Conservation (phyloP, 2,329 filamentous ascomycete species). For the Cephalotrichum gorgonifer region DNA sequence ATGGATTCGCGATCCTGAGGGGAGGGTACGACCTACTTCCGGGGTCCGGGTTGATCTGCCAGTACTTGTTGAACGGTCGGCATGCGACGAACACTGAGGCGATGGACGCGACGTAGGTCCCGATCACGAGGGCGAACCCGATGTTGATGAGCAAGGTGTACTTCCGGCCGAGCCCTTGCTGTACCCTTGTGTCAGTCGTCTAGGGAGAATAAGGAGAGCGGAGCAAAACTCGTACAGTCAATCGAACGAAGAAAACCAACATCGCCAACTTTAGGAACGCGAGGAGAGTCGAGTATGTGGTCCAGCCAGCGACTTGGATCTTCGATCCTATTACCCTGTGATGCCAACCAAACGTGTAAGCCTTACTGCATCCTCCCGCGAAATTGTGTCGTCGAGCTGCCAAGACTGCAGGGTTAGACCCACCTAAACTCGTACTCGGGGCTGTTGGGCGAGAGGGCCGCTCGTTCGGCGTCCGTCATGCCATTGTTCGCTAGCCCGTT, state of each 20-base stretch:
- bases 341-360: too few species aligned
- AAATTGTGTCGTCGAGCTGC: too few species aligned
- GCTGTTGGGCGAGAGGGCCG: constrained; percentile 27
- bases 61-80: constrained; percentile 40
- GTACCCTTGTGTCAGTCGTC: not conserved
- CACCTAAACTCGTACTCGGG: constrained; percentile 32
- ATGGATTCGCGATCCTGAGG: not conserved
- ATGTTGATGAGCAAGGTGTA: constrained; percentile 35
- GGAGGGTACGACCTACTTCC: constrained; percentile 29
- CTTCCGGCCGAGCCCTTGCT: constrained; percentile 26
- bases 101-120: constrained; percentile 37
- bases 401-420: too few species aligned
- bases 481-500: constrained; percentile 44
- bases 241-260: constrained; percentile 43
- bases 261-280: constrained; percentile 48
- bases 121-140: constrained; percentile 36
- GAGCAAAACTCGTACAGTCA: constrained; percentile 25
- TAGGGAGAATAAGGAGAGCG: not conserved
- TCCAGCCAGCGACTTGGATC: constrained; percentile 45
- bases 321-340: constrained; percentile 43
- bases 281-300: constrained; percentile 39
- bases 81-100: constrained; percentile 41
- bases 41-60: constrained; percentile 49
- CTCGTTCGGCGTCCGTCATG: constrained; percentile 41
- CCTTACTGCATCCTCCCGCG: too few species aligned